Conservation (phyloP, 2,329 filamentous ascomycete genomes). For the Chaetomium sp. region DNA sequence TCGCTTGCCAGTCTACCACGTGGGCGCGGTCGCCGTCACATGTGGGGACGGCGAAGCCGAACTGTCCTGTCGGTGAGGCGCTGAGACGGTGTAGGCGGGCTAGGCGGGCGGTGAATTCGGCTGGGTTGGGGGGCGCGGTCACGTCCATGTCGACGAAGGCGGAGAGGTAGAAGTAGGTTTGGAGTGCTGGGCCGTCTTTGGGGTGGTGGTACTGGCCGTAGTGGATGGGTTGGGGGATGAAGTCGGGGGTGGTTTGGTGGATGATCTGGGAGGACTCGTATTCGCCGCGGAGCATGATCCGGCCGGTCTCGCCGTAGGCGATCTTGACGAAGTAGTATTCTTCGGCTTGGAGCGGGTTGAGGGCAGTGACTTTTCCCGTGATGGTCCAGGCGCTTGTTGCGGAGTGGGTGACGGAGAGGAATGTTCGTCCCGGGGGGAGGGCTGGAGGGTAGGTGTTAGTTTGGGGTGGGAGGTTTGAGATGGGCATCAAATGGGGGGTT, state of each 20-base stretch:
- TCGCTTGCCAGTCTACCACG: constrained; percentile 29
- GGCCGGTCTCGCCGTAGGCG: constrained; percentile 5
- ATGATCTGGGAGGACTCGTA: constrained; percentile 9
- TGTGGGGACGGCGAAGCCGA: constrained; percentile 33
- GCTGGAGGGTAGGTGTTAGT: too few relatives aligned
- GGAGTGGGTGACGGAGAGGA: too few relatives aligned
- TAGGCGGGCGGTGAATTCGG: constrained; percentile 15
- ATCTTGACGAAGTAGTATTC: neutral
- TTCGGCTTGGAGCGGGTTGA: too few relatives aligned
- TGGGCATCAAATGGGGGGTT: too few relatives aligned
- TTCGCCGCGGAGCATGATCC: constrained; percentile 8
- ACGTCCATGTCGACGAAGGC: constrained; percentile 22
- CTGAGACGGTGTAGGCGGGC: constrained; percentile 21
- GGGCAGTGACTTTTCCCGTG: too few relatives aligned
- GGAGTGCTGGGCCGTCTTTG: neutral
- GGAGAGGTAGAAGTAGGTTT: constrained; percentile 21
- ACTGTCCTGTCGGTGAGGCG: constrained; percentile 27
- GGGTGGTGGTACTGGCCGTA: constrained; percentile 11
- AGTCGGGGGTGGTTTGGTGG: constrained; percentile 3
- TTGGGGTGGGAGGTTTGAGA: too few relatives aligned
- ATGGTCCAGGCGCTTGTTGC: too few relatives aligned
- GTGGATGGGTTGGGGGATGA: constrained; percentile 1
- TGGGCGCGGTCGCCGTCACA: constrained; percentile 29
- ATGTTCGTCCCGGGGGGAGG: too few relatives aligned
- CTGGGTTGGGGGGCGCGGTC: constrained; percentile 15